Base-by-base conservation (phyloP, 805 yeast species). In the Candida parachauliodes region DNA sequence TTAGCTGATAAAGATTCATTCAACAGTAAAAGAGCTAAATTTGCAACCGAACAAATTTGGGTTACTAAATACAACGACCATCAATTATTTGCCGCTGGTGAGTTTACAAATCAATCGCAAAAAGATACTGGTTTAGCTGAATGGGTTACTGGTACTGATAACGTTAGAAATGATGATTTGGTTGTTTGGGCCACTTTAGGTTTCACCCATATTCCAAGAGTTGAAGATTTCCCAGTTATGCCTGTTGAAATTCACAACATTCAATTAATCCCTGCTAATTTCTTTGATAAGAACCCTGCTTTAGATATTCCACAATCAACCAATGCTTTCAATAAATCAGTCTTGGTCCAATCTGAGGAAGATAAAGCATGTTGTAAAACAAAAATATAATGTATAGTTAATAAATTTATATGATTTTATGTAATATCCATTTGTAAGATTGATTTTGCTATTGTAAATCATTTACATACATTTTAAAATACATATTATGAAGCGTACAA, bases 171-270 rank as follows among this genome's bases (percentile, higher is more conserved):
- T 59, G 80, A 80, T 14, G 89, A 84, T 50, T 57, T 78, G 41
- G 88, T 84, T 43, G 81, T 84, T 30, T 84, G 91, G 89, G 83
- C 85, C 46, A 83, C 93, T 32, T 58, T 84, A 56, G 88, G 87
- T 19, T 74, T 84, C 66, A 84, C 91, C 3, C 94, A 84, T 56
- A 76, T 83, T 51, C 93, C 93, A 51, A 74, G 86, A 53, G 79
- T 81, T 25, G 94, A 84, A 65, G 91, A 84, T 60, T 84, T 85
- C 82, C 94, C 94, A 34, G 89, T 84, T 36, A 84, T 84, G 94
- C 89, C 93, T 23, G 85, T 81, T 40, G 94, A 84, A 63, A 79
- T 79, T 46, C 79, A 82, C 66, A 62, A 56, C 49, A 79, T 83
- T 49, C 70, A 76, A 41, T 70, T 84, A 40, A 70, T 73, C 32